Evolutionary conservation across 2,329 filamentous ascomycete species (phyloP).

Genomic region (Grosmannia serpens): DNA sequence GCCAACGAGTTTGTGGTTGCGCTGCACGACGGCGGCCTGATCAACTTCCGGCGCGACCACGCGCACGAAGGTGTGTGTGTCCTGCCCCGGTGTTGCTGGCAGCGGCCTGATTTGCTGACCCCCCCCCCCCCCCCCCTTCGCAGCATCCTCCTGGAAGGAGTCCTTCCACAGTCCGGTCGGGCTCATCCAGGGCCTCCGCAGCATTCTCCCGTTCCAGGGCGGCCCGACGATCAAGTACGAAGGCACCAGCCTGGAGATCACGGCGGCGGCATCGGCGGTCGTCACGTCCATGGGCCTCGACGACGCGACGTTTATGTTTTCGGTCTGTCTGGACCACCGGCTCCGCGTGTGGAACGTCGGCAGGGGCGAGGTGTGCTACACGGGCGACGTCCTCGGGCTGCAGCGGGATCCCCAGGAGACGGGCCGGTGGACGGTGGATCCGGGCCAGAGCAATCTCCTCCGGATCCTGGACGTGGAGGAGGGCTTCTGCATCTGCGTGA

Average conservation of each 20-base stretch:
- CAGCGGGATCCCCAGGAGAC: conserved; percentile 54
- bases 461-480: conserved; percentile 51
- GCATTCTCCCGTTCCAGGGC: conserved; percentile 54
- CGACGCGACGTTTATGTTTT: conserved; percentile 50
- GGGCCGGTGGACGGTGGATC: conserved; percentile 66
- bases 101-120: not conserved
- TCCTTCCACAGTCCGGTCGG: conserved; percentile 62
- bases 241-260: conserved; percentile 53
- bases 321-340: conserved; percentile 79
- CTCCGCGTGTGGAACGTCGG: conserved; percentile 81
- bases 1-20: conserved; percentile 68
- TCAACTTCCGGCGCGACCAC: conserved; percentile 53
- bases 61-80: not conserved
- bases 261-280: conserved; percentile 53
- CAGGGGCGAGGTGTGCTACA: conserved; percentile 66
- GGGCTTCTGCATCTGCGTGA: conserved; percentile 52
- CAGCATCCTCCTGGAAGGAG: conserved; percentile 48
- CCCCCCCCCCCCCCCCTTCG: not conserved
- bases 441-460: conserved; percentile 65
- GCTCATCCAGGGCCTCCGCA: conserved; percentile 56
- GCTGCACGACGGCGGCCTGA: conserved; percentile 65
- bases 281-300: conserved; percentile 39
- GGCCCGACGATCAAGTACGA: conserved; percentile 53
- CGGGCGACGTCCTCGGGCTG: conserved; percentile 66
- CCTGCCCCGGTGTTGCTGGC: not conserved